A percentile compares a stretch with the other conserved stretches of the same genome.
phyloP scores from a whole-genome alignment of 2,329 filamentous ascomycete genomes.

The Microcyclospora tardicrescens region DNA sequence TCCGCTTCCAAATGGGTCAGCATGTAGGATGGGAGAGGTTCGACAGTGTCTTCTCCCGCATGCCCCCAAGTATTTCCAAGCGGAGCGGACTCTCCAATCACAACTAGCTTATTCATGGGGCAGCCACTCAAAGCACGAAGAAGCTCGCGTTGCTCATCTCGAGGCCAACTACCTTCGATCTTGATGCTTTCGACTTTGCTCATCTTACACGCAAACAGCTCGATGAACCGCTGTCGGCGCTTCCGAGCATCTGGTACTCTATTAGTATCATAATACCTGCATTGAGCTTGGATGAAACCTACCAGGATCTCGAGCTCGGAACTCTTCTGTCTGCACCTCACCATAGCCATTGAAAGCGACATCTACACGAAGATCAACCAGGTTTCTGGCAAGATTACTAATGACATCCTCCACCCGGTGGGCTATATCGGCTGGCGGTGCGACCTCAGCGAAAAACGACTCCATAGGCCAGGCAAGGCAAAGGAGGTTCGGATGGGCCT shows the following conservation, averaged over 20 bases:
- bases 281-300: no score
- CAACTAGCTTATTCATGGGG: conserved; percentile 31
- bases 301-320: not conserved
- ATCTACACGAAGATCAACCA: conserved; percentile 32
- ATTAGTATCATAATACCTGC: no score
- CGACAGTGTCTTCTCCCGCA: conserved; percentile 21
- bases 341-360: conserved; percentile 13
- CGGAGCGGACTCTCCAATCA: conserved; percentile 32
- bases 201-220: conserved; percentile 30
- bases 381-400: conserved; percentile 25
- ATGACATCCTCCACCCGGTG: conserved; percentile 21
- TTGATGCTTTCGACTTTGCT: conserved; percentile 31
- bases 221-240: conserved; percentile 26
- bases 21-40: conserved; percentile 9
- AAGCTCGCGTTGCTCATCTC: conserved; percentile 35
- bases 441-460: conserved; percentile 28
- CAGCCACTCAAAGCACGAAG: conserved; percentile 30
- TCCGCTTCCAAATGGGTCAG: conserved; percentile 19
- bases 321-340: conserved; percentile 15
- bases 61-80: conserved; percentile 34
- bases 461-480: conserved; percentile 36
- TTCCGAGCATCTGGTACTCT: conserved; percentile 2
- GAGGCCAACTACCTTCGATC: conserved; percentile 34
- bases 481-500: conserved; percentile 30
- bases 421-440: conserved; percentile 14